phyloP scores from a whole-genome alignment of 2,329 filamentous ascomycete species.

The Phialophora verrucosa region DNA sequence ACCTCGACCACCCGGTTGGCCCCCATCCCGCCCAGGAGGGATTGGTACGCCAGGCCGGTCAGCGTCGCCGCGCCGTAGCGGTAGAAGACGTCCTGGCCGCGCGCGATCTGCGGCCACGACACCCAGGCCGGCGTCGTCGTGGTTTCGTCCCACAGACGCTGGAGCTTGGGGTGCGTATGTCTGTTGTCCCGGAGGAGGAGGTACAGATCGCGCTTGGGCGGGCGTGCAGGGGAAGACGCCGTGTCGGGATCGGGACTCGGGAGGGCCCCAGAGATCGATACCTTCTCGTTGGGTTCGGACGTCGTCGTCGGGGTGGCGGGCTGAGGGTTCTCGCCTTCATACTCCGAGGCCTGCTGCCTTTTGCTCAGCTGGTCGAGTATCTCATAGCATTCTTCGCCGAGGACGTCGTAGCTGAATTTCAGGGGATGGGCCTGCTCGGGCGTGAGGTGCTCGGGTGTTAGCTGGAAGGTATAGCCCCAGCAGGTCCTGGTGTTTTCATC shows the following conservation, averaged over 20 bases:
- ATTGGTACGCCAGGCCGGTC: conserved; percentile 68
- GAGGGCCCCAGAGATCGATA: background rate
- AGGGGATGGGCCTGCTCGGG: conserved; percentile 64
- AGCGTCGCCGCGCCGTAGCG: conserved; percentile 72
- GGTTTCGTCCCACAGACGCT: conserved; percentile 68
- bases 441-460: conserved; percentile 69
- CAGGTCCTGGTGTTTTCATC: conserved; percentile 42
- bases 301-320: background rate
- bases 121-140: conserved; percentile 75
- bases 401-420: conserved; percentile 70
- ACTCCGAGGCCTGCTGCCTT: conserved; percentile 59
- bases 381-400: conserved; percentile 70
- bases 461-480: conserved; percentile 73
- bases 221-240: conserved; percentile 7
- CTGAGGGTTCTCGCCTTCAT: background rate
- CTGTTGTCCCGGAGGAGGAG: conserved; percentile 64
- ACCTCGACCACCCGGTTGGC: conserved; percentile 76
- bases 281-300: too few species aligned
- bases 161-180: conserved; percentile 48
- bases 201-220: conserved; percentile 64
- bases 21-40: conserved; percentile 66
- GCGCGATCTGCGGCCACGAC: conserved; percentile 74
- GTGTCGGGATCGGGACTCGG: too few species aligned
- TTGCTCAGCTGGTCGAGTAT: conserved; percentile 58
- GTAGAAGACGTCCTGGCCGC: conserved; percentile 79